Evolutionary conservation across 2,329 filamentous ascomycete genomes (phyloP), one percentile per base, ranked within the genome.

Genomic region (Fusarium dimerum): DNA sequence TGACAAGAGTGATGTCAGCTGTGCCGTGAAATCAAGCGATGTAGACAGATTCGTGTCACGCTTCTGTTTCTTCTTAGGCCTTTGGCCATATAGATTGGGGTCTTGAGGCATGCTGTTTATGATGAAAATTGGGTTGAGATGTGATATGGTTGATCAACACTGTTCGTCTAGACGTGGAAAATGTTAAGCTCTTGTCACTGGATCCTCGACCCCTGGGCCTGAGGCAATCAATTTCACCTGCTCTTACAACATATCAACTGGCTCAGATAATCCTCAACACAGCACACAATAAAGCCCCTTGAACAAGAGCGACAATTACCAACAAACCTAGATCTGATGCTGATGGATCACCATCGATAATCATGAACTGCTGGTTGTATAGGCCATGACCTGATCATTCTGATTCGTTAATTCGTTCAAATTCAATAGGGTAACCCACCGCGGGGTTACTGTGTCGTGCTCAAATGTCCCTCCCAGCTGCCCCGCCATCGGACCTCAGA

Each of bases 11-110:
- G 87, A 89, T 62, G 89, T 88, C 57, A 97, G 84, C 60, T 94
- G 89, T 11, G 90, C 90, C n/a, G 89, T 86, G 76, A 99, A 97
- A 68, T 91, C 86, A 49, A 96, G 83, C 42, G 85, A 87, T 46
- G 84, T 85, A 16, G 85, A 87, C 16, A 92, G 83, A 16, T 85
- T 84, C 51, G 90, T 83, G 65, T 88, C 85, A 66, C 85, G 86
- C 66, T 82, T 82, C 60, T 83, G 79, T 63, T 85, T 86, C 71
- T 92, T 93, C 11, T 82, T 76, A 38, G 85, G 83, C 49, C 84
- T 82, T 47, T 87, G 82, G 66, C 91, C 91, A 72, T 97, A 97
- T 13, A 97, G 82, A 57, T 85, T 75, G 9, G 83, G 79, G 60
- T 91, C 86, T 70, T 84, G 81, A 12, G 83, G 76, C 82, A 84